phyloP scores from a whole-genome alignment of 352 stramenopile genomes.

The Phytopythium vexans region DNA sequence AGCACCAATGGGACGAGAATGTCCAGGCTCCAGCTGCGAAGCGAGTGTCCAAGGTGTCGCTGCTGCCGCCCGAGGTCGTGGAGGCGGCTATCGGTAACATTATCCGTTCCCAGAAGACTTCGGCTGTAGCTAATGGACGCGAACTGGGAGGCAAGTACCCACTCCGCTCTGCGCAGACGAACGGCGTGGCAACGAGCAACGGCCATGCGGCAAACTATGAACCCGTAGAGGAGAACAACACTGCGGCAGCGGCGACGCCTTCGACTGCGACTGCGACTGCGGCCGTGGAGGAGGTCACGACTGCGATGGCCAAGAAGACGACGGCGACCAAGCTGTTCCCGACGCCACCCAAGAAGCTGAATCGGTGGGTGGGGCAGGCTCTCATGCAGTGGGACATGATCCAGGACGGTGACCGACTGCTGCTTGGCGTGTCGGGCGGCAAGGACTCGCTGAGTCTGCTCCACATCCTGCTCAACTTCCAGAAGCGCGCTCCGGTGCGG shows the following conservation, averaged over 20 bases:
- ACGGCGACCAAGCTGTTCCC: constrained; percentile 51
- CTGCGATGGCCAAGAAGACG: constrained; percentile 41
- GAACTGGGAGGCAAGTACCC: constrained; percentile 54
- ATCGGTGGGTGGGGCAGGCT: constrained; percentile 80
- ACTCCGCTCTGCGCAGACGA: constrained; percentile 25
- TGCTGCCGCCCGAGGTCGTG: constrained; percentile 7
- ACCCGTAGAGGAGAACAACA: constrained; percentile 10
- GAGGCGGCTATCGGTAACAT: constrained; percentile 1
- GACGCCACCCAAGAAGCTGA: constrained; percentile 76
- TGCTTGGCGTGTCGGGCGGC: constrained; percentile 95
- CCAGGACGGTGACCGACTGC: constrained; percentile 92
- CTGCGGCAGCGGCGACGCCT: constrained; percentile 22
- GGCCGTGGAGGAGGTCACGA: constrained; percentile 33
- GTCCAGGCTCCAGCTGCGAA: not conserved
- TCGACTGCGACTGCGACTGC: constrained; percentile 12
- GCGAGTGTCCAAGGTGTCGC: constrained; percentile 4
- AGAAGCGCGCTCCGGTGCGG: constrained; percentile 90
- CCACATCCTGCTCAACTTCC: constrained; percentile 93
- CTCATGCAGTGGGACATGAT: constrained; percentile 96
- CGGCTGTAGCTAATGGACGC: constrained; percentile 12
- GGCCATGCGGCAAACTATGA: not conserved
- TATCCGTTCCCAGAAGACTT: constrained; percentile 11
- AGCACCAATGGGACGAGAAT: constrained; percentile 38
- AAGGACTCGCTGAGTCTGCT: constrained; percentile 98
- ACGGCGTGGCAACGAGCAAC: constrained; percentile 2